Base-by-base conservation (phyloP, 164 flowering plant genomes). In the Hamamelis virginiana region DNA sequence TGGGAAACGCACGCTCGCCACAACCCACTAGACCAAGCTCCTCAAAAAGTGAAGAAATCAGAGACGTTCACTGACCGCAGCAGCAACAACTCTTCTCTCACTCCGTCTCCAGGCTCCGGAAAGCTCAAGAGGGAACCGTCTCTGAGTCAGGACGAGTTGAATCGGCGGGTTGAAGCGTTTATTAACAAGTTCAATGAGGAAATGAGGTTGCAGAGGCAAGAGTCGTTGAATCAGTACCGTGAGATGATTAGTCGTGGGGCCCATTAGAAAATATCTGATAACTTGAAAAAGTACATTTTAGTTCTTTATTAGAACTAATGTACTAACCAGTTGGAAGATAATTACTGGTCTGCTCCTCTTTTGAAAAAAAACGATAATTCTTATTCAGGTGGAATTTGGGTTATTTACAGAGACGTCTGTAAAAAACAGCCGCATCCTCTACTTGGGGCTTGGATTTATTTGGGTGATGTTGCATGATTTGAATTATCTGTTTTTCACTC, bases 171-270 rank as follows among this genome's bases (percentile, higher is more conserved):
- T 1, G 97, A 91, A 72, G 97, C 93, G 52, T 91, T 90, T 26
- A 91, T 91, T 16, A 86, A 83, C 68, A 91, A 90, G 82, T 84
- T 89, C 57, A 91, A 90, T 45, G 87, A 87, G 71, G 92, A 91
- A 9, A 91, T 91, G 90, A 82, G 89, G 80, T 22, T 87, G 84
- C 94, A 91, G 82, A 76, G 92, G 70, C 88, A 91, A 67, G 87
- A 83, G 69, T 84, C 89, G 0, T 46, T 83, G 71, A 80, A 85
- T 8, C 84, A 80, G 55, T 86, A 80, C 69, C 72, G 72, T 43
- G 86, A 81, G 72, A 87, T 89, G 86, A 58, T 87, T 18, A 66
- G 69, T 14, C 64, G 88, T 16, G 81, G 82, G 55, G 75, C 73
- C 23, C 64, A 64, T 74, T 71, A 65, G 16, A 61, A 1, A 38